phyloP scores from a whole-genome alignment of 306 rosid genomes.

The Cicer bijugum region DNA sequence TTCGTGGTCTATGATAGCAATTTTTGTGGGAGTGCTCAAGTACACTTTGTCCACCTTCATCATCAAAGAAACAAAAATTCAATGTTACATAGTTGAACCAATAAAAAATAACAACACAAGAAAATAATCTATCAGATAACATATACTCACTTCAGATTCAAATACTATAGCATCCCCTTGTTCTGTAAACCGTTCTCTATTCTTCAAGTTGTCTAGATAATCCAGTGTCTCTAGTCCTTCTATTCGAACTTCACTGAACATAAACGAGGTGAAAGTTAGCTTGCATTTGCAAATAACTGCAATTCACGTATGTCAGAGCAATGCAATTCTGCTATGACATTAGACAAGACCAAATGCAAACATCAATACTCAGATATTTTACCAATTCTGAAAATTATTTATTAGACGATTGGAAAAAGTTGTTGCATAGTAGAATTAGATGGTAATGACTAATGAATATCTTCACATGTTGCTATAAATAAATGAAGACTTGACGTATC shows the following conservation, averaged over 20 bases:
- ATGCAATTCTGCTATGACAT: not conserved
- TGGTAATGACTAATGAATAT: not conserved
- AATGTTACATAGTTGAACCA: constrained; percentile 32
- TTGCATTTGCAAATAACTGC: constrained; percentile 2
- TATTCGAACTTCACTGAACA: constrained; percentile 75
- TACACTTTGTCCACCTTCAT: constrained; percentile 75
- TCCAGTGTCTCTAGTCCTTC: constrained; percentile 87
- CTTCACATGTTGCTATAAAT: not conserved
- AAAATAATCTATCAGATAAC: not conserved
- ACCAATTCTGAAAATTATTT: not conserved
- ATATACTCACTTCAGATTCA: constrained; percentile 66
- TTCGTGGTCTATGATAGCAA: constrained; percentile 82
- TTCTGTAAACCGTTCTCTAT: constrained; percentile 69
- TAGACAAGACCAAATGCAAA: constrained; percentile 37
- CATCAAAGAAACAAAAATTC: constrained; percentile 34
- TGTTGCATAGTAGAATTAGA: not conserved
- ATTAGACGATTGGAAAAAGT: not conserved
- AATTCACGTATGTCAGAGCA: constrained; percentile 10
- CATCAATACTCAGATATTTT: not conserved
- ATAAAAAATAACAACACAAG: constrained; percentile 15
- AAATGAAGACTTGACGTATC: no score
- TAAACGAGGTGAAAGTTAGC: constrained; percentile 36
- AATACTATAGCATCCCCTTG: constrained; percentile 84
- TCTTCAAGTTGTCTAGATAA: constrained; percentile 79
- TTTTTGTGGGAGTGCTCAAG: constrained; percentile 71